Percentiles rank a stretch among this genome's conserved stretches.
Evolutionary conservation across 2,329 filamentous ascomycete species (phyloP).

Genomic region (Chalaropsis ovoidea): DNA sequence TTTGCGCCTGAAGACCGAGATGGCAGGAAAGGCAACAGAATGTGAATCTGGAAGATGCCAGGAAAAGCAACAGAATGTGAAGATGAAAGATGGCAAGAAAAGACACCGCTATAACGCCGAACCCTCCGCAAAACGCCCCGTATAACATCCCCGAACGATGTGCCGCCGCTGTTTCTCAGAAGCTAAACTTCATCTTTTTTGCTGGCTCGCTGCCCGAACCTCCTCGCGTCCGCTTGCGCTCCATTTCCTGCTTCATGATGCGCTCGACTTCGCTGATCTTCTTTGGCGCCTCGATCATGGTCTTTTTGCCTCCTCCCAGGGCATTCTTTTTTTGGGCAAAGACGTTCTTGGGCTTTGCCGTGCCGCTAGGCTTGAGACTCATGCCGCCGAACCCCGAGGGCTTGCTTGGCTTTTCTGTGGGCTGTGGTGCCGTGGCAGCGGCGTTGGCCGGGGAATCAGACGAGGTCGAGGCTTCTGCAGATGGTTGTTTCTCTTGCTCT

Average conservation of each 20-base stretch:
- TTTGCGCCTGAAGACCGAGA: background rate
- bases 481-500: slow-evolving; percentile 25
- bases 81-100: background rate
- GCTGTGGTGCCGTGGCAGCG: background rate
- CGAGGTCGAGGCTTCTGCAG: slow-evolving; percentile 19
- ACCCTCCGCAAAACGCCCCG: background rate
- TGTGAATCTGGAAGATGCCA: background rate
- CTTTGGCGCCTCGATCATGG: slow-evolving; percentile 53
- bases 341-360: slow-evolving; percentile 60
- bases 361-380: slow-evolving; percentile 51
- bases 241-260: slow-evolving; percentile 80
- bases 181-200: slow-evolving; percentile 38
- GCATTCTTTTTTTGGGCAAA: slow-evolving; percentile 38
- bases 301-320: slow-evolving; percentile 40
- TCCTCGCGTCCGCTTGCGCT: slow-evolving; percentile 53
- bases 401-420: slow-evolving; percentile 31
- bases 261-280: slow-evolving; percentile 82
- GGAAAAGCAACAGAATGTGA: background rate
- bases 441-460: background rate
- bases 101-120: slow-evolving; percentile 5
- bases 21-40: background rate
- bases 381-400: slow-evolving; percentile 35
- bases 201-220: slow-evolving; percentile 35
- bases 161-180: slow-evolving; percentile 5
- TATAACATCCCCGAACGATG: background rate